These are phyloP conservation scores for Fraxinus nigra DNA, from an alignment of 305 asterid species.

Conservation along the genomic window DNA sequence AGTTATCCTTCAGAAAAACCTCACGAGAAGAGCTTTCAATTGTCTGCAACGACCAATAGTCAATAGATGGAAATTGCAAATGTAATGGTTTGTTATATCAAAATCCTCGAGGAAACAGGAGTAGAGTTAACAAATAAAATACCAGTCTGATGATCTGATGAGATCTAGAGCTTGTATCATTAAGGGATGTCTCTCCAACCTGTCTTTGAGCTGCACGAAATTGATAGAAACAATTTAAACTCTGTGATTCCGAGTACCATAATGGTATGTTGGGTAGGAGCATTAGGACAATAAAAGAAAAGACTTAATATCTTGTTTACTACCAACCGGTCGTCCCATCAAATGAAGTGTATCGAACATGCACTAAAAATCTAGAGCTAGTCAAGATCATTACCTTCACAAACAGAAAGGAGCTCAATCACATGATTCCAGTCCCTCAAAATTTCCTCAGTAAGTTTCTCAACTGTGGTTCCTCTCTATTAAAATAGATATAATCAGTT, in stretches of 20 bases:
- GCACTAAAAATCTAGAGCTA: neutral
- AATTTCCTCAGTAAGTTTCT: slow-evolving; percentile 80
- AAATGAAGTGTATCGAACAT: neutral
- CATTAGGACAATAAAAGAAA: neutral
- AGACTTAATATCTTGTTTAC: neutral
- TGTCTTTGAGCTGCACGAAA: slow-evolving; percentile 77
- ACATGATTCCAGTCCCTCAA: slow-evolving; percentile 81
- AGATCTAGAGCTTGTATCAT: slow-evolving; percentile 83
- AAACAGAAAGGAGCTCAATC: slow-evolving; percentile 68
- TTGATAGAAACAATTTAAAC: slow-evolving; percentile 12
- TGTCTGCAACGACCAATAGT: slow-evolving; percentile 51
- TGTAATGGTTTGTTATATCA: neutral
- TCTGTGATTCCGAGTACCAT: neutral
- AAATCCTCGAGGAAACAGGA: neutral
- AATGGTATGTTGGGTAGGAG: neutral
- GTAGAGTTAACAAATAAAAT: slow-evolving; percentile 3
- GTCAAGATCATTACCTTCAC: slow-evolving; percentile 58
- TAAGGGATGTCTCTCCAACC: slow-evolving; percentile 71
- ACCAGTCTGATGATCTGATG: slow-evolving; percentile 90
- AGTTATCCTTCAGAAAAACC: slow-evolving; percentile 45
- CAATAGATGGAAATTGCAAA: neutral
- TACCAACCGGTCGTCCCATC: neutral
- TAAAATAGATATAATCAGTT: slow-evolving; percentile 17
- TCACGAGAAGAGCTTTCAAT: slow-evolving; percentile 84
- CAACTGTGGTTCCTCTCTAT: slow-evolving; percentile 82